Conservation (phyloP, 495 filamentous ascomycete genomes). For the Penicillium fimorum region DNA sequence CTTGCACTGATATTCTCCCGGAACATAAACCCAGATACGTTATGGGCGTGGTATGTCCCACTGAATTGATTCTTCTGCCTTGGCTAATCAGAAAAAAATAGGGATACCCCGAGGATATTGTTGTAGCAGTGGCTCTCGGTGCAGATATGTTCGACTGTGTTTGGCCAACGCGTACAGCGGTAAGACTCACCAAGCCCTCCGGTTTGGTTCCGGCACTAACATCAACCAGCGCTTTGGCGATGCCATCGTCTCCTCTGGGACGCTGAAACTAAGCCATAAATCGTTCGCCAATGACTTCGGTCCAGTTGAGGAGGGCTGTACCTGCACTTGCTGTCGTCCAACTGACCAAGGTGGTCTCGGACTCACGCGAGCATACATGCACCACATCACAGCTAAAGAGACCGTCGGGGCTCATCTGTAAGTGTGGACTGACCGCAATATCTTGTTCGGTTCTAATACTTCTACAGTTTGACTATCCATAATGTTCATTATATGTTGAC, state of each 20-base stretch:
- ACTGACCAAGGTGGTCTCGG: slow-evolving; percentile 69
- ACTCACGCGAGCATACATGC: slow-evolving; percentile 83
- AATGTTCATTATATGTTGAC: slow-evolving; percentile 88
- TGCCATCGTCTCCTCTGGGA: slow-evolving; percentile 77
- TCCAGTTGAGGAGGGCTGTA: slow-evolving; percentile 78
- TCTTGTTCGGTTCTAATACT: slow-evolving; percentile 14
- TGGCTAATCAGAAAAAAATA: slow-evolving; percentile 26
- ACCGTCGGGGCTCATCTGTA: slow-evolving; percentile 90
- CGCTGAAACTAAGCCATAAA: slow-evolving; percentile 78
- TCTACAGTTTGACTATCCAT: slow-evolving; percentile 74
- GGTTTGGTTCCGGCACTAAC: neutral
- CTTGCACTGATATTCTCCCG: slow-evolving; percentile 81
- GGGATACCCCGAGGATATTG: slow-evolving; percentile 92
- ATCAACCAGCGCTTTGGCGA: slow-evolving; percentile 72
- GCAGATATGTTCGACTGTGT: slow-evolving; percentile 99
- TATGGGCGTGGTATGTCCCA: slow-evolving; percentile 80
- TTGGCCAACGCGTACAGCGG: slow-evolving; percentile 93
- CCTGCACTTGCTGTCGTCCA: slow-evolving; percentile 73
- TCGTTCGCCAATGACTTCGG: slow-evolving; percentile 74
- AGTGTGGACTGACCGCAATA: slow-evolving; percentile 15
- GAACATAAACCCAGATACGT: slow-evolving; percentile 94
- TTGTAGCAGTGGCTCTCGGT: slow-evolving; percentile 87
- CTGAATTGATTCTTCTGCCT: neutral
- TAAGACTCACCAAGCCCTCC: slow-evolving; percentile 26
- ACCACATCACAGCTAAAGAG: slow-evolving; percentile 91